Conservation (phyloP, 768 basidiomycete species). For the Amanita phalloides region DNA sequence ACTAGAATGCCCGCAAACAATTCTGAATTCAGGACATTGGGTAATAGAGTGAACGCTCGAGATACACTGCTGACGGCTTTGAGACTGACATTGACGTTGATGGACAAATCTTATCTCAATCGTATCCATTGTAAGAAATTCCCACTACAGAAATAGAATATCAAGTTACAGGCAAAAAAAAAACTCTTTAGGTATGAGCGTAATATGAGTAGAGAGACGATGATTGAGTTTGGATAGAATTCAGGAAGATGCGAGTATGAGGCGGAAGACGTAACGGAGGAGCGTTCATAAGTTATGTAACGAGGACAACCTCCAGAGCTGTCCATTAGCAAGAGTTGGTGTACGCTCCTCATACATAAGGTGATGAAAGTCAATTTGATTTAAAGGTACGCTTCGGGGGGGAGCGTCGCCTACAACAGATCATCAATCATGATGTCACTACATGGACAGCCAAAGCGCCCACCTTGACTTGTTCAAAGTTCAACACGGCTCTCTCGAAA, state of each 20-base stretch:
- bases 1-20: too few relatives aligned
- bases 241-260: background rate
- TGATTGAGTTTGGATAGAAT: background rate
- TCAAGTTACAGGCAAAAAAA: too few relatives aligned
- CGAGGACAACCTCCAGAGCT: background rate
- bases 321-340: background rate
- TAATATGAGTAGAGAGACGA: too few relatives aligned
- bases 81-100: too few relatives aligned
- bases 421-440: background rate
- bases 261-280: background rate
- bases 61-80: too few relatives aligned
- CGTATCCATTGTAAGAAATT: too few relatives aligned
- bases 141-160: too few relatives aligned
- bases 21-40: too few relatives aligned
- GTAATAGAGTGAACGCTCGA: too few relatives aligned
- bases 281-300: background rate
- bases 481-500: slow-evolving; percentile 62
- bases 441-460: slow-evolving; percentile 10
- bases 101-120: too few relatives aligned
- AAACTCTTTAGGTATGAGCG: too few relatives aligned
- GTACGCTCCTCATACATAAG: background rate
- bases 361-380: background rate
- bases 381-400: background rate
- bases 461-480: slow-evolving; percentile 86
- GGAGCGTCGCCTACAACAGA: background rate